Evolutionary conservation across 805 yeast genomes (phyloP).

Genomic region (Blastobotrys terrestris): DNA sequence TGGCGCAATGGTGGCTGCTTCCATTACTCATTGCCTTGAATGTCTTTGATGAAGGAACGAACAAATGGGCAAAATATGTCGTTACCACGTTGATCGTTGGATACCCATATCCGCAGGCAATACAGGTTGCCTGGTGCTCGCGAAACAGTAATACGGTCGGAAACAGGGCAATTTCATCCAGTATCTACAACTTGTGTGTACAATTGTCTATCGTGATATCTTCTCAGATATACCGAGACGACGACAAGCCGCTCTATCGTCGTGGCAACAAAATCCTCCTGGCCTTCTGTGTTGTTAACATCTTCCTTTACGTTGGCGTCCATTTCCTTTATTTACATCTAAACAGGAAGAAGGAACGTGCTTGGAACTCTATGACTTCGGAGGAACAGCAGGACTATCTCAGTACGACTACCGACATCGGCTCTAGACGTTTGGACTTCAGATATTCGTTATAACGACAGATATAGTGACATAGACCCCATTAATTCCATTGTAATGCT

Average conservation of each 20-base stretch:
- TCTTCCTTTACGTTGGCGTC: constrained; percentile 19
- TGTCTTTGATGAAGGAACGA: constrained; percentile 18
- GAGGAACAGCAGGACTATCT: constrained; percentile 48
- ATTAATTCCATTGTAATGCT: too few species aligned
- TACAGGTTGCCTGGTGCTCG: constrained; percentile 56
- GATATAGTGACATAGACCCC: too few species aligned
- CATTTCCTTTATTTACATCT: constrained; percentile 30
- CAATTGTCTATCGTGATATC: constrained; percentile 53
- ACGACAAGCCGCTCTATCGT: constrained; percentile 55
- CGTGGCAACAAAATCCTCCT: constrained; percentile 43
- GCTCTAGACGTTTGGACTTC: constrained; percentile 54
- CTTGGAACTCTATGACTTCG: constrained; percentile 46
- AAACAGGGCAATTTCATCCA: constrained; percentile 59
- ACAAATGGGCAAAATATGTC: constrained; percentile 29
- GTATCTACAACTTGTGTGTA: constrained; percentile 57
- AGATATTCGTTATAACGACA: constrained; percentile 36
- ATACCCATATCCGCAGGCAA: constrained; percentile 42
- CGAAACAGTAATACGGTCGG: constrained; percentile 56
- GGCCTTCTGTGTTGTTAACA: constrained; percentile 21
- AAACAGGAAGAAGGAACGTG: constrained; percentile 32
- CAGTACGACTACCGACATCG: constrained; percentile 42
- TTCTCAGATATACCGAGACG: constrained; percentile 49
- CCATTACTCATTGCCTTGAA: constrained; percentile 8
- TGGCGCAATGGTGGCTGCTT: constrained; percentile 35
- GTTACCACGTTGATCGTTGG: constrained; percentile 25